phyloP scores from a whole-genome alignment of 306 rosid species.

The Sicyos baderoa region DNA sequence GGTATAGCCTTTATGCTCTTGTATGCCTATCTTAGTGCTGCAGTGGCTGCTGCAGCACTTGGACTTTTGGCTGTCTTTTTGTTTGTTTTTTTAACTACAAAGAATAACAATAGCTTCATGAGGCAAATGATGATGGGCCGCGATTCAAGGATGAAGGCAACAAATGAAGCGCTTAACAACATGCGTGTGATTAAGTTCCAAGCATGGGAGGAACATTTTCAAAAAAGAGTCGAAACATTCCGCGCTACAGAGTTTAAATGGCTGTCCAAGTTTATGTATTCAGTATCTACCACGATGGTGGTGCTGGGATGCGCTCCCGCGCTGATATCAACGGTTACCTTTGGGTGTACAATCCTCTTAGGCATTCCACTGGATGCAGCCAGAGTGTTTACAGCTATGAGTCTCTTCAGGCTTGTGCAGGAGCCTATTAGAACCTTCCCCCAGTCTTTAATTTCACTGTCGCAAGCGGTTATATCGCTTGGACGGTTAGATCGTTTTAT shows the following conservation, averaged over 20 bases:
- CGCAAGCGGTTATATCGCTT: constrained; percentile 85
- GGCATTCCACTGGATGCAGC: constrained; percentile 76
- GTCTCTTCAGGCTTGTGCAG: constrained; percentile 73
- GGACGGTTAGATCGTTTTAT: constrained; percentile 73
- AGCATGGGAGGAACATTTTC: constrained; percentile 95
- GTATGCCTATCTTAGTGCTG: constrained; percentile 46
- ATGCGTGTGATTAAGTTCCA: constrained; percentile 96
- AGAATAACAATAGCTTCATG: constrained; percentile 50
- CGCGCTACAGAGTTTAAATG: constrained; percentile 64
- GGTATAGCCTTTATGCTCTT: constrained; percentile 49
- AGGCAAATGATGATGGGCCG: constrained; percentile 62
- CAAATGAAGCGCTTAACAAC: constrained; percentile 89
- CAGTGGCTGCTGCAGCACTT: constrained; percentile 42
- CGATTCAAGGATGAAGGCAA: constrained; percentile 87
- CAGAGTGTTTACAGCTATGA: constrained; percentile 82
- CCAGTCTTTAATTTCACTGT: constrained; percentile 76
- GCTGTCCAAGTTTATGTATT: constrained; percentile 75
- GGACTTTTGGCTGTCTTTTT: constrained; percentile 42
- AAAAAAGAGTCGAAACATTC: constrained; percentile 44
- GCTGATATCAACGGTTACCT: constrained; percentile 62
- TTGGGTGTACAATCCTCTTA: constrained; percentile 57
- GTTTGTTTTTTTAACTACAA: constrained; percentile 37
- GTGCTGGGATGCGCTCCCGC: constrained; percentile 75
- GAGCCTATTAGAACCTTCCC: constrained; percentile 93
- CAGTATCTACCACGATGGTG: constrained; percentile 41